phyloP scores from a whole-genome alignment of 495 filamentous ascomycete species.

The Penicillium egyptiacum region DNA sequence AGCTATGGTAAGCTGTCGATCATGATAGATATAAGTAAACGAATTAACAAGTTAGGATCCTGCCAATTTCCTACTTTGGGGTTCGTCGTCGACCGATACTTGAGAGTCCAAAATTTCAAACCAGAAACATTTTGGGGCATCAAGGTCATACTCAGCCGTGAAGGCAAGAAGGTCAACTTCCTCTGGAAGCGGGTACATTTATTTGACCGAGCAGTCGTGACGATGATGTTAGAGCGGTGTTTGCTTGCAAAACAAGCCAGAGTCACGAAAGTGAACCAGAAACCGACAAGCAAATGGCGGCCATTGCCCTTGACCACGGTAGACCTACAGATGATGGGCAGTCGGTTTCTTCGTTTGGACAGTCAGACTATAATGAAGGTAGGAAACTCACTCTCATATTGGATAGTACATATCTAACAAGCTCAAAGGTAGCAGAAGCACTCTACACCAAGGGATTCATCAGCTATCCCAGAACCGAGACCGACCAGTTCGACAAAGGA shows the following conservation, averaged over 20 bases:
- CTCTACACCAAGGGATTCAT: constrained; percentile 95
- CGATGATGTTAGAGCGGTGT: constrained; percentile 83
- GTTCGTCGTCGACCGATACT: constrained; percentile 95
- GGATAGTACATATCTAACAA: constrained; percentile 8
- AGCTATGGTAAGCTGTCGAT: constrained; percentile 70
- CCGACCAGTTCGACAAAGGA: constrained; percentile 88
- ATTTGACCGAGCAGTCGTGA: constrained; percentile 82
- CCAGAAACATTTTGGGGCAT: constrained; percentile 92
- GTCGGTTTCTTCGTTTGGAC: constrained; percentile 77
- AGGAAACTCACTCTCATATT: background rate
- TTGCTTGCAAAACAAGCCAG: constrained; percentile 72
- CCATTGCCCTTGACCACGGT: constrained; percentile 93
- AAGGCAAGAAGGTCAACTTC: constrained; percentile 80
- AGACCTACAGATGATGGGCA: constrained; percentile 98
- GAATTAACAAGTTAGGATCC: constrained; percentile 60
- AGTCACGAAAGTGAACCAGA: constrained; percentile 80
- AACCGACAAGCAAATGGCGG: constrained; percentile 92
- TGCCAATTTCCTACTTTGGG: constrained; percentile 97
- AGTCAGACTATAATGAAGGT: constrained; percentile 84
- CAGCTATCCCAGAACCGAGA: constrained; percentile 95
- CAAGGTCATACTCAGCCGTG: constrained; percentile 74
- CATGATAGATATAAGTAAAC: background rate
- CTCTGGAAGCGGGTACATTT: constrained; percentile 78
- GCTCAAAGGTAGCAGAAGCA: constrained; percentile 65
- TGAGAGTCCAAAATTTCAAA: constrained; percentile 87